A percentile compares a stretch with the other conserved stretches of the same genome.
phyloP scores from a whole-genome alignment of 352 stramenopile species.

The Pythium graminicola region DNA sequence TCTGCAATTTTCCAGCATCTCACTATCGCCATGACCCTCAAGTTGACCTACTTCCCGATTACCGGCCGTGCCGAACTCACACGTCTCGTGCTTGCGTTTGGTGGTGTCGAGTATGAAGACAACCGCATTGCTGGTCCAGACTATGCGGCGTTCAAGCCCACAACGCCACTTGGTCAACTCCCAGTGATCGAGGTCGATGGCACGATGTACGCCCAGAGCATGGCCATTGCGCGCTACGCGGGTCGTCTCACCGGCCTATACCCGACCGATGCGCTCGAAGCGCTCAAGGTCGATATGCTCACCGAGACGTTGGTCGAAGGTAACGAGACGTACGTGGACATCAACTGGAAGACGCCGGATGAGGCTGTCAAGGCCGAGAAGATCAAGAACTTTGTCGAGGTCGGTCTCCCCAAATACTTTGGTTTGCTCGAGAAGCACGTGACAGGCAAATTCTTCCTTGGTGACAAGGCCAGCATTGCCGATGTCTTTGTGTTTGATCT shows the following conservation, averaged over 20 bases:
- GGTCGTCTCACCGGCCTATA: slow-evolving; percentile 43
- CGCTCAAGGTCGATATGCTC: slow-evolving; percentile 38
- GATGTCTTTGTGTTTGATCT: slow-evolving; percentile 56
- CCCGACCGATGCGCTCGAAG: slow-evolving; percentile 32
- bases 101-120: slow-evolving; percentile 48
- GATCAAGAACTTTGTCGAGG: slow-evolving; percentile 33
- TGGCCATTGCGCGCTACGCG: slow-evolving; percentile 51
- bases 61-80: slow-evolving; percentile 42
- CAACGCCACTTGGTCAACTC: slow-evolving; percentile 38
- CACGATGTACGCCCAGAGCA: slow-evolving; percentile 39
- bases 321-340: slow-evolving; percentile 29
- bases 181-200: slow-evolving; percentile 47
- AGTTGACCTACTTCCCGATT: slow-evolving; percentile 41
- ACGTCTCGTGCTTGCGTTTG: slow-evolving; percentile 37
- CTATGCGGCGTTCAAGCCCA: slow-evolving; percentile 30
- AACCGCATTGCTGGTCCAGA: slow-evolving; percentile 26
- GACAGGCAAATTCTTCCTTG: slow-evolving; percentile 43
- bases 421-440: slow-evolving; percentile 31
- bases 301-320: slow-evolving; percentile 33
- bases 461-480: slow-evolving; percentile 30
- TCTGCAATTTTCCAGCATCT: slow-evolving; percentile 28
- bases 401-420: slow-evolving; percentile 36
- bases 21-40: slow-evolving; percentile 8
- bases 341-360: slow-evolving; percentile 32
- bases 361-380: slow-evolving; percentile 41